Base-by-base conservation (phyloP, 371 early-diverging fungal species). In the Rhizopus delemar region DNA sequence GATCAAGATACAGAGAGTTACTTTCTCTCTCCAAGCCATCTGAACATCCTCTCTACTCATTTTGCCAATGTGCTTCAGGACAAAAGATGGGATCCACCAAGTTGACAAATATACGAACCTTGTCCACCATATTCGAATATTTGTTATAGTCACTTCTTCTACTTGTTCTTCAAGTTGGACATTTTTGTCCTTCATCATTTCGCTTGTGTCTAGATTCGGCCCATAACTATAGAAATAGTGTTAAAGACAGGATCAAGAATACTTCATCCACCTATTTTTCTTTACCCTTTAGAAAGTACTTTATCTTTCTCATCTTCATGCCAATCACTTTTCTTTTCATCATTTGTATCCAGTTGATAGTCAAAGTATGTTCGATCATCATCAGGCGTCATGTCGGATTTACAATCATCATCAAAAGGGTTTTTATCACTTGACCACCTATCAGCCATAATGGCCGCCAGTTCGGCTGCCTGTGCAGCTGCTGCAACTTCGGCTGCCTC, bases 21-120 rank as follows among this genome's bases (percentile, higher is more conserved):
- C 82, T 59, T 95, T 95, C 74, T 95, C 95, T 13, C 94, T 71
- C 94, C 93, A 95, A 2, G 98, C 98, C 92, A 92, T 90, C 50
- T 85, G 93, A 11, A 95, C 84, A 69, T 95, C 95, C 53, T 86
- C 84, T 35, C 93, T 86, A 63, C 84, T 86, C 89, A 94, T 92
- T 56, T 87, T 87, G 43, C 93, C 86, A 62, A 88, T 72, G 48
- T 70, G 70, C 29, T 67, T 62, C 45, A 88, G 62, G 51, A 69
- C 51, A 57, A 75, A 81, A 13, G 87, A 80, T 5, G 93, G 93
- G 33, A 92, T 85, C 86, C 87, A 85, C 87, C 88, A 91, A 0
- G 93, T 93, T 53, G 85, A 65, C 12, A 78, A 63, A 78, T 82
- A 84, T 1, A 89, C 88, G 34, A 89, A 81, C 11, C 79, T 75